Evolutionary conservation across 495 filamentous ascomycete species (phyloP).

Genomic region (Penicillium canariense): DNA sequence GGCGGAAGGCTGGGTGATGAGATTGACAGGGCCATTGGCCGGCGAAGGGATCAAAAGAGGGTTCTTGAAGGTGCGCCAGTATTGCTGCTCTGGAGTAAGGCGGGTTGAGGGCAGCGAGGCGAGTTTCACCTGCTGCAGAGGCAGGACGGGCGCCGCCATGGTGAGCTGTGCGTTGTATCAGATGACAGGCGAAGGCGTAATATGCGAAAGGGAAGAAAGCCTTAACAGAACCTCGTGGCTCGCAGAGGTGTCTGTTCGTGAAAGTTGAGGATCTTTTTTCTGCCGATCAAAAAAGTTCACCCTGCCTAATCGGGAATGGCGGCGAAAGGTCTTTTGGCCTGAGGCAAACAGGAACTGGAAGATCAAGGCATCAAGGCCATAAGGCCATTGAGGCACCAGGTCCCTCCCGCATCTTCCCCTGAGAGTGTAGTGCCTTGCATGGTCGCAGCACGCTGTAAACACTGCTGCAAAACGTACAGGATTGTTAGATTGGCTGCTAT

Average conservation of each 20-base stretch:
- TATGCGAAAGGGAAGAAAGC: background rate
- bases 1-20: conserved; percentile 74
- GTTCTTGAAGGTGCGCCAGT: conserved; percentile 92
- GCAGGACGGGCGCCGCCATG: conserved; percentile 88
- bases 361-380: background rate
- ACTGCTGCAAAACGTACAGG: too few species aligned
- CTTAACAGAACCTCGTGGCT: conserved; percentile 9
- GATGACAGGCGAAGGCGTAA: background rate
- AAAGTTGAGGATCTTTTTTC: conserved; percentile 32
- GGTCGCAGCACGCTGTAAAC: too few species aligned
- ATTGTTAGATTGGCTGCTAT: too few species aligned
- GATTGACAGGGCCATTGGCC: conserved; percentile 77
- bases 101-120: conserved; percentile 53
- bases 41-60: conserved; percentile 82
- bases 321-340: conserved; percentile 20
- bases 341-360: conserved; percentile 1
- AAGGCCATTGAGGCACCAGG: too few species aligned
- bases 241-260: conserved; percentile 14
- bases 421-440: too few species aligned
- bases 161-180: conserved; percentile 14
- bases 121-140: conserved; percentile 79
- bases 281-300: conserved; percentile 33
- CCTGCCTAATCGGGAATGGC: conserved; percentile 25
- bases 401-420: too few species aligned
- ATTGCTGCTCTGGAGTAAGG: conserved; percentile 82